Conservation (phyloP, 2,329 filamentous ascomycete genomes). For the Pyrenochaeta sp. region DNA sequence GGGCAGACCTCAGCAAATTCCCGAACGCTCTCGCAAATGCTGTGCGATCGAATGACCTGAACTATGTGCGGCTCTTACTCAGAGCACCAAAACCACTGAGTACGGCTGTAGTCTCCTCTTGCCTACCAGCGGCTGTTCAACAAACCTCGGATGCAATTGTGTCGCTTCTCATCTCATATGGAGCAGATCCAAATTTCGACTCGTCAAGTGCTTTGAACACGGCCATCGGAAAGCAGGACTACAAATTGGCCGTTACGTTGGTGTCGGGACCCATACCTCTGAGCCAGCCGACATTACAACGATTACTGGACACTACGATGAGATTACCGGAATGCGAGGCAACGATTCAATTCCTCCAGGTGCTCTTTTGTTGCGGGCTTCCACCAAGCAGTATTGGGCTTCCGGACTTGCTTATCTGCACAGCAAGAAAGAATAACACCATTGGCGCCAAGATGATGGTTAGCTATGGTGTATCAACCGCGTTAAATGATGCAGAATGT, state of each 20-base stretch:
- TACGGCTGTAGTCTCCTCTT: conserved; percentile 41
- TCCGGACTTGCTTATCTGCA: conserved; percentile 36
- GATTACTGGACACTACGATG: conserved; percentile 38
- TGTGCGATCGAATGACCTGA: conserved; percentile 39
- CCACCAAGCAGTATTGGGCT: conserved; percentile 34
- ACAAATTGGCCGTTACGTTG: conserved; percentile 36
- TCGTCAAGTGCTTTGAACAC: conserved; percentile 40
- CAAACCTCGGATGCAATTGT: conserved; percentile 36
- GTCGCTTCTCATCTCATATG: conserved; percentile 42
- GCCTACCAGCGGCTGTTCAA: conserved; percentile 41
- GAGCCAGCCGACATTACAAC: conserved; percentile 32
- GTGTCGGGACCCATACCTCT: conserved; percentile 37
- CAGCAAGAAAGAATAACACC: conserved; percentile 37
- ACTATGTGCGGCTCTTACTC: conserved; percentile 38
- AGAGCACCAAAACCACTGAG: conserved; percentile 42
- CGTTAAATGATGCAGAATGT: conserved; percentile 39
- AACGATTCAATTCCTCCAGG: conserved; percentile 38
- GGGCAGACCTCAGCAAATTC: conserved; percentile 41
- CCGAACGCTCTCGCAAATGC: conserved; percentile 41
- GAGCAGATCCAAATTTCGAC: conserved; percentile 47
- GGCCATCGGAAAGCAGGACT: conserved; percentile 40
- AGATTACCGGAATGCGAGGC: conserved; percentile 35
- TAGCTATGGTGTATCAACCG: conserved; percentile 37
- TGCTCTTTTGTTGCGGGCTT: conserved; percentile 45
- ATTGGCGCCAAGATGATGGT: conserved; percentile 41